Evolutionary conservation across 176 grass and related monocot genomes (phyloP), one percentile per base, ranked within the genome.

Genomic region (Tillandsia fasciculata): DNA sequence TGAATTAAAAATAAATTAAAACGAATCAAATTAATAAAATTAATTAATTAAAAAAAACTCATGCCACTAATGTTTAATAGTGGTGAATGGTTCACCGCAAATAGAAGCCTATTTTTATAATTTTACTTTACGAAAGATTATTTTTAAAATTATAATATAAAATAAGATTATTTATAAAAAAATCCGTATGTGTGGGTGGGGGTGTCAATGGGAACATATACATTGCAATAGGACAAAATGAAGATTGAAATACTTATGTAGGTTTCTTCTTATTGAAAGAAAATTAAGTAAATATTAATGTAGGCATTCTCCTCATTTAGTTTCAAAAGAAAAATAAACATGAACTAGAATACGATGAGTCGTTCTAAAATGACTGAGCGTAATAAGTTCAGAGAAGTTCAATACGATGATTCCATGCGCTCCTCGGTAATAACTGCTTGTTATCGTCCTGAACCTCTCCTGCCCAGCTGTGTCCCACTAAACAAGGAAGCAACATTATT

Each of bases 381-480:
- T 52, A 26, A 51, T 14, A 28, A 57, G 14, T 42, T 15, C 56
- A 61, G 22, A 61, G 56, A 33, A 54, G 24, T 63, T 82, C 47
- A 48, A 79, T 68, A 90, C 81, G 59, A 97, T 87, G 69, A 91
- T 91, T 69, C 93, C 93, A 53, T 92, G 89, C 12, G 93, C 93
- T 72, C 93, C 89, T 9, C 86, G 81, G 69, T 97, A 97, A 63
- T 97, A 97, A 80, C 89, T 91, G 52, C 89, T 92, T 29, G 93
- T 92, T 54, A 97, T 92, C 53, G 93, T 91, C 82, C 93, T 89
- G 74, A 92, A 97, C 17, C 93, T 72, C 65, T 97, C 89, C 81
- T 97, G 93, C 52, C 93, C 86, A 57, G 93, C 93, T 18, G 93
- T 97, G 69, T 97, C 93, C 93, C 93, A 92, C 92, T 96, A 67